Base-by-base conservation (phyloP, 495 filamentous ascomycete species). In the Cudoniella acicularis region DNA sequence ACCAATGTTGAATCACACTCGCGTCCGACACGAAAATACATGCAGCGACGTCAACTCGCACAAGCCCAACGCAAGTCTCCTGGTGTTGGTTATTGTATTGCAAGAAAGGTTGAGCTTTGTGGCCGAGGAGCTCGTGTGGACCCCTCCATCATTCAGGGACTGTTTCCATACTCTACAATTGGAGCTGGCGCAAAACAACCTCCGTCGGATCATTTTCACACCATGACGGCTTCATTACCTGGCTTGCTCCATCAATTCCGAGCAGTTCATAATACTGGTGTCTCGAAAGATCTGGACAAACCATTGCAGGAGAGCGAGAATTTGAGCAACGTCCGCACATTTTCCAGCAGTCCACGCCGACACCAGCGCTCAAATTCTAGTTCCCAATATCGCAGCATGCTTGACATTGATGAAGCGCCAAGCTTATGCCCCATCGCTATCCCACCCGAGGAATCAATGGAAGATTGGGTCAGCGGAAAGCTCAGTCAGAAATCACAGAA, bases 301-400 rank as follows among this genome's bases (percentile, higher is more conserved):
- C 6, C 54, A 23, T 11, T 43, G 3, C 60, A 61, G 13, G 47
- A 55, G 20, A 2, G 30, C 17, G 24, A 50, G n/a, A n/a, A 22
- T 10, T 10, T 17, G 25, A 10, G 24, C 18, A 49, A 57, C 10
- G 10, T 11, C 22, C 49, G 26, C 4, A 8, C 24, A 10, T 61
- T 60, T 22, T 57, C 64, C 54, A 60, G 60, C 49, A 63, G 60
- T 24, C 40, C 59, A n/a, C 53, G 59, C 52, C 60, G 54, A 21
- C 49, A 52, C 24, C 52, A 61, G 40, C 23, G 52, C 11, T 55
- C 56, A 26, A 60, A 62, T 54, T 18, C 55, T 17, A 10, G 52
- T 43, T 72, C 68, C 24, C 70, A 74, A 40, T 77, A 76, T 53
- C 70, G 76, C 49, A 80, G 78, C 70, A 75, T 80, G 73, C 63